These are phyloP conservation scores for Verticillium zaregamsianum DNA, from an alignment of 2,329 filamentous ascomycete genomes.

Conservation along the genomic window DNA sequence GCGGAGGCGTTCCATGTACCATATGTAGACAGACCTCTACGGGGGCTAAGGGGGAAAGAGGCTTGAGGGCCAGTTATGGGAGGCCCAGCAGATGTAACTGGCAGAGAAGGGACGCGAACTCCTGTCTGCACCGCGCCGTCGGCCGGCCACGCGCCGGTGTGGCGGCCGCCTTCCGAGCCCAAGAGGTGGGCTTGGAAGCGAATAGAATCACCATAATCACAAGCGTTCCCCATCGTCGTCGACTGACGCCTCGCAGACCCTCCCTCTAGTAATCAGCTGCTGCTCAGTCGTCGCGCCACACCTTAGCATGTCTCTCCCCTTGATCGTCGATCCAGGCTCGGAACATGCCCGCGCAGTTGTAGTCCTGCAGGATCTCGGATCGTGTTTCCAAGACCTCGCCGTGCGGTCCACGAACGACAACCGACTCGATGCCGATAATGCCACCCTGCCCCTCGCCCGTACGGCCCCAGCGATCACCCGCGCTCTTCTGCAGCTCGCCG, in stretches of 20 bases:
- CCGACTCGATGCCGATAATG: constrained; percentile 74
- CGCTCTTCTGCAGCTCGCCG: constrained; percentile 71
- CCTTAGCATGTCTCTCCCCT: constrained; percentile 37
- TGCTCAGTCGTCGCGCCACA: neutral
- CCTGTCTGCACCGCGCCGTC: neutral
- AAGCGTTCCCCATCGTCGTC: neutral
- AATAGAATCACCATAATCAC: neutral
- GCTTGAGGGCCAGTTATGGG: neutral
- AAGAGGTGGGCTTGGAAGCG: neutral
- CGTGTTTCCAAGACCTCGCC: constrained; percentile 35
- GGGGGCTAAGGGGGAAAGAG: neutral
- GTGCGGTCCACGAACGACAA: constrained; percentile 38
- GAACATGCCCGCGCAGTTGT: constrained; percentile 87
- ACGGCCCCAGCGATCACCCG: constrained; percentile 66
- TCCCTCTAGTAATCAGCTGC: neutral
- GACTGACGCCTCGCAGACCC: neutral
- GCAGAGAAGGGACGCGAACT: neutral
- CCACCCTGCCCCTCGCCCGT: constrained; percentile 80
- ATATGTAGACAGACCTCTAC: constrained; percentile 5
- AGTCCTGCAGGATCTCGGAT: constrained; percentile 65
- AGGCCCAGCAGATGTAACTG: neutral
- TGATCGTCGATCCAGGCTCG: constrained; percentile 68
- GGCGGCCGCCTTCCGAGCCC: neutral
- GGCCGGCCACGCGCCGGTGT: neutral
- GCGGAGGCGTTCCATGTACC: constrained; percentile 12